These are phyloP conservation scores for Oropetium thomaeum DNA, from an alignment of 176 grass and related monocot species.

Conservation along the genomic window DNA sequence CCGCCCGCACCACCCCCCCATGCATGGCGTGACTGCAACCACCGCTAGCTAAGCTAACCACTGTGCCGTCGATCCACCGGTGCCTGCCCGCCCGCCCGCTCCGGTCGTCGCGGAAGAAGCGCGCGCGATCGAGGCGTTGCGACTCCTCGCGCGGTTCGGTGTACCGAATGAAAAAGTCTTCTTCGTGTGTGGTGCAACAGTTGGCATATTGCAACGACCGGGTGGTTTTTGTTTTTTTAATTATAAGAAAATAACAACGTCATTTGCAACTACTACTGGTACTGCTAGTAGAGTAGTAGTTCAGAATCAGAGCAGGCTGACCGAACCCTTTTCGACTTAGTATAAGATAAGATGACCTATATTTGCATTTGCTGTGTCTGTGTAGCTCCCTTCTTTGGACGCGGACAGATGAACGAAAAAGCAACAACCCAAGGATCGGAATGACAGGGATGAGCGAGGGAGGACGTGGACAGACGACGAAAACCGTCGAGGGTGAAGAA, in stretches of 20 bases:
- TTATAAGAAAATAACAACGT: background rate
- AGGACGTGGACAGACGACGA: background rate
- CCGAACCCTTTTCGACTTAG: background rate
- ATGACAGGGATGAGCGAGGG: background rate
- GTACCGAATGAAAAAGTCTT: conserved; percentile 20
- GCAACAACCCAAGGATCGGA: background rate
- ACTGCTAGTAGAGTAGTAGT: no score
- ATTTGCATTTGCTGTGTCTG: no score
- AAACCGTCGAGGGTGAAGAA: background rate
- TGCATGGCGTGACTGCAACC: conserved; percentile 28
- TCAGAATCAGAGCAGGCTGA: background rate
- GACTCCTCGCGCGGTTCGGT: background rate
- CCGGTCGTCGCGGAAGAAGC: background rate
- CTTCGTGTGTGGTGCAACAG: background rate
- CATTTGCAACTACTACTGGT: background rate
- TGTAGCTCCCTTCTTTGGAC: background rate
- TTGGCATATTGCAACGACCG: background rate
- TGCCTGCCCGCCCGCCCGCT: background rate
- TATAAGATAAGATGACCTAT: background rate
- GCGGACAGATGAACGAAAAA: background rate
- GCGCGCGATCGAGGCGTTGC: background rate
- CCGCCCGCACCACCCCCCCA: no score
- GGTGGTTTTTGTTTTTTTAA: background rate
- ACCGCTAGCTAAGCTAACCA: conserved; percentile 37
- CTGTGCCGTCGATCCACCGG: conserved; percentile 14